Evolutionary conservation across 1,284 basidiomycete species (phyloP).

Genomic region (Nidula niveotomentosa): DNA sequence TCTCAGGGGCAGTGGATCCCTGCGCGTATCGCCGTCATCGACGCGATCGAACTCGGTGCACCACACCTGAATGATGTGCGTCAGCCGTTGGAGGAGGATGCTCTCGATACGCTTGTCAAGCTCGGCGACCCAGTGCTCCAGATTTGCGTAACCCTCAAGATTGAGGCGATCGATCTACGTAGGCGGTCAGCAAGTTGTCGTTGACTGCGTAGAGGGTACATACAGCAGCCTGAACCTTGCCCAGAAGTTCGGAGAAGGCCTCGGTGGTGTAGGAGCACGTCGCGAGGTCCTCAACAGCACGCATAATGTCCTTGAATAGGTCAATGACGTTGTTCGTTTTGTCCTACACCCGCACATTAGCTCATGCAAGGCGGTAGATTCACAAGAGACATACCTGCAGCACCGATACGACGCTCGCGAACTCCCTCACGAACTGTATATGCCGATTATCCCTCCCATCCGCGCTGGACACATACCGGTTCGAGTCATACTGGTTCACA

Average conservation of each 20-base stretch:
- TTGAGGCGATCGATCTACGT: constrained; percentile 89
- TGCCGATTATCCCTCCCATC: constrained; percentile 88
- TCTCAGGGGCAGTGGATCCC: constrained; percentile 48
- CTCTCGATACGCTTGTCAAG: constrained; percentile 87
- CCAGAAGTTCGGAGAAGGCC: constrained; percentile 78
- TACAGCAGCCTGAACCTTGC: constrained; percentile 85
- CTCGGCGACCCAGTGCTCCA: constrained; percentile 94
- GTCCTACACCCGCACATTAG: constrained; percentile 55
- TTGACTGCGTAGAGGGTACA: constrained; percentile 21
- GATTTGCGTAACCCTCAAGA: constrained; percentile 94
- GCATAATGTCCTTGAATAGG: constrained; percentile 83
- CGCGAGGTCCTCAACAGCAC: constrained; percentile 83
- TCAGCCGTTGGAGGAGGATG: constrained; percentile 79
- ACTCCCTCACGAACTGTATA: constrained; percentile 92
- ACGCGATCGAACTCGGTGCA: constrained; percentile 80
- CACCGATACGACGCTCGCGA: constrained; percentile 89
- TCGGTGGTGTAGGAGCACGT: constrained; percentile 86
- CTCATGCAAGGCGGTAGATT: neutral
- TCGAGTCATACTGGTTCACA: constrained; percentile 87
- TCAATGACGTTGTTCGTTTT: constrained; percentile 95
- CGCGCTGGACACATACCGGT: constrained; percentile 66
- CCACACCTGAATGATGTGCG: constrained; percentile 84
- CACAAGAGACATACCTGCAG: constrained; percentile 57
- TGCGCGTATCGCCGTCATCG: constrained; percentile 62
- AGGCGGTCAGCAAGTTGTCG: neutral